phyloP scores from a whole-genome alignment of 2,329 filamentous ascomycete species.

The Metarhizium humberi region DNA sequence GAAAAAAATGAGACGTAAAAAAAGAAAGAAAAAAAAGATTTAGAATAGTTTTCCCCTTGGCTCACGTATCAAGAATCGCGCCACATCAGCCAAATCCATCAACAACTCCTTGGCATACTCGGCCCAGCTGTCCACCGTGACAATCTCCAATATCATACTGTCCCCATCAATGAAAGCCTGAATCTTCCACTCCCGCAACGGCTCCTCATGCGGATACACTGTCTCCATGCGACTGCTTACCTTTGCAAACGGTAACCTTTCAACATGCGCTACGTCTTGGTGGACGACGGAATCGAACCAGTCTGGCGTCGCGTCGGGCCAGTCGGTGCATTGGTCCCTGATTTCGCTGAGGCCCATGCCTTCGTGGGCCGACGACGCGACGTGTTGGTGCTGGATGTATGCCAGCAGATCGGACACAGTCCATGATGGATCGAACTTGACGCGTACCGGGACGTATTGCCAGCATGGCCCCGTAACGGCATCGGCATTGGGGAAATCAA shows the following conservation, averaged over 20 bases:
- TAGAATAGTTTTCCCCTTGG: conserved; percentile 11
- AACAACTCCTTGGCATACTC: conserved; percentile 41
- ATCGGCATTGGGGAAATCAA: conserved; percentile 44
- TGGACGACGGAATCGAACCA: conserved; percentile 50
- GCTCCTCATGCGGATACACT: conserved; percentile 48
- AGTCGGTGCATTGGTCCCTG: conserved; percentile 35
- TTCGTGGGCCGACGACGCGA: conserved; percentile 45
- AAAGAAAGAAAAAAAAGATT: too few relatives aligned
- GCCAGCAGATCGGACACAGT: conserved; percentile 42
- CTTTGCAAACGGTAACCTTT: conserved; percentile 34
- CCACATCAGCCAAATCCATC: conserved; percentile 33
- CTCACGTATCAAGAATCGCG: conserved; percentile 7
- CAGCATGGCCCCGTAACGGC: conserved; percentile 55
- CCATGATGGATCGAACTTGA: conserved; percentile 42
- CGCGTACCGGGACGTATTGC: conserved; percentile 57
- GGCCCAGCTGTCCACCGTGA: conserved; percentile 48
- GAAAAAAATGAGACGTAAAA: too few relatives aligned
- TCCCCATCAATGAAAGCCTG: conserved; percentile 49
- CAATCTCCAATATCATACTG: conserved; percentile 45
- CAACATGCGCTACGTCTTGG: conserved; percentile 53
- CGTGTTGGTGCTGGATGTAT: conserved; percentile 47
- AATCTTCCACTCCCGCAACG: conserved; percentile 48
- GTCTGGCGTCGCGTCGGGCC: conserved; percentile 20
- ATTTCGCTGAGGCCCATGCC: conserved; percentile 46
- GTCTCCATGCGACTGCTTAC: conserved; percentile 43